Conservation (phyloP, 768 basidiomycete species). For the Collybia nuda region DNA sequence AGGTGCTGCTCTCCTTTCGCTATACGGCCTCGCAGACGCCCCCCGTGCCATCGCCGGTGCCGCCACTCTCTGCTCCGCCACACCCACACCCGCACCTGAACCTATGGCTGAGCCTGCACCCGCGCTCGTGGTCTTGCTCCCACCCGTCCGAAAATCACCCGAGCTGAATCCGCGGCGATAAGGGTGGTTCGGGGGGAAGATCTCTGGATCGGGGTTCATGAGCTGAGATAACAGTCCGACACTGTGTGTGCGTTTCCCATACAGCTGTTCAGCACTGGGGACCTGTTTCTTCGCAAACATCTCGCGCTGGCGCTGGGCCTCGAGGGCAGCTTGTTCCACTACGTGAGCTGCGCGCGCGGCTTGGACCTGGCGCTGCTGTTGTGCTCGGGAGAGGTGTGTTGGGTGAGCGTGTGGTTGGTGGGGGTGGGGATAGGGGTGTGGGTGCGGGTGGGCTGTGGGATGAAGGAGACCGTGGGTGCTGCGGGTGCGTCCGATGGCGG, state of each 20-base stretch:
- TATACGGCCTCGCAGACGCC: slow-evolving; percentile 1
- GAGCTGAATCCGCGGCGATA: slow-evolving; percentile 51
- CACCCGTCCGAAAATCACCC: slow-evolving; percentile 40
- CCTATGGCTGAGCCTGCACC: not conserved
- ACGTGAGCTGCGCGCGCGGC: slow-evolving; percentile 25
- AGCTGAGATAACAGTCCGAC: slow-evolving; percentile 64
- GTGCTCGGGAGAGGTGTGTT: slow-evolving; percentile 16
- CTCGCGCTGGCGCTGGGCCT: slow-evolving; percentile 64
- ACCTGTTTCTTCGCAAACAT: slow-evolving; percentile 74
- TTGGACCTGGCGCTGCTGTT: slow-evolving; percentile 19
- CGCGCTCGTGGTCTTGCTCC: slow-evolving; percentile 11
- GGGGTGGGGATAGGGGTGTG: slow-evolving; percentile 7
- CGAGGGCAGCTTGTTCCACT: slow-evolving; percentile 52
- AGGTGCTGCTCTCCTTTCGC: not conserved
- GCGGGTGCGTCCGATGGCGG: too few relatives aligned
- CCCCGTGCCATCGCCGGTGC: slow-evolving; percentile 8
- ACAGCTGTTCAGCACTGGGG: slow-evolving; percentile 57
- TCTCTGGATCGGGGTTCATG: slow-evolving; percentile 67
- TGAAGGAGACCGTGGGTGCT: too few relatives aligned
- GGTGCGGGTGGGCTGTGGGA: slow-evolving; percentile 1
- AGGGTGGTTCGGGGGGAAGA: slow-evolving; percentile 60
- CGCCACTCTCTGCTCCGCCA: slow-evolving; percentile 4
- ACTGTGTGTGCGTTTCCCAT: slow-evolving; percentile 32
- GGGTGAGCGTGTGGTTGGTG: slow-evolving; percentile 3
- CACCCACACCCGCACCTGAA: not conserved